Base-by-base conservation (phyloP, 306 rosid species). In the Biancaea sappan region DNA sequence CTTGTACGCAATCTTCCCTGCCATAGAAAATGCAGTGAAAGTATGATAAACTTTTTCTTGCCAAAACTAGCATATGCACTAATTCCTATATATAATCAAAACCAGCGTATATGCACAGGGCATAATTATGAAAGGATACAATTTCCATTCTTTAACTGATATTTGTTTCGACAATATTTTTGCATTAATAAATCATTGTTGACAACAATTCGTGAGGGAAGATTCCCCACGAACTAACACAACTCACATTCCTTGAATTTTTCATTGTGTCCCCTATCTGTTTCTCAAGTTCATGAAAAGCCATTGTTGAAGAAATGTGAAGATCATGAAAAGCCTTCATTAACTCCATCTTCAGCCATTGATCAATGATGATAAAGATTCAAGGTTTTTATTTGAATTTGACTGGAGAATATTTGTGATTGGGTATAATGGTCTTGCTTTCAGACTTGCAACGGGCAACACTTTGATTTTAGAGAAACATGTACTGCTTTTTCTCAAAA, bases 381-480 rank as follows among this genome's bases (percentile, higher is more conserved):
- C 70, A 0, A 47, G 28, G 28, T 57, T 15, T 18, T 14, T 32
- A 0, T 0, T 58, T 16, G 22, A 58, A 58, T 59, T 14, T 57
- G 40, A 14, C 31, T 57, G 63, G 63, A 26, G 5, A 16, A 11
- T 76, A 80, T 64, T 16, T 71, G 2, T 65, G 12, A 71, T 76
- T 11, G 85, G 81, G 1, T 81, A 76, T 48, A n/a, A n/a, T 14
- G 83, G 79, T 4, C 71, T 73, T 65, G 18, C 76, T 29, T 68
- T 34, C 0, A 72, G 81, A 28, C 1, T 71, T 15, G 65, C 61
- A 2, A 19, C 66, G 25, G 81, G 81, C 35, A 54, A 15, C 25
- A 29, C 72, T 40, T 68, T 10, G 32, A 8, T 3, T 40, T 38
- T 24, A 1, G 67, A 60, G 1, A 29, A 31, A 51, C 0, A 28